Percentiles rank a stretch among this genome's conserved stretches.
phyloP scores from a whole-genome alignment of 106 monocot genomes.

The Amphibolis antarctica region DNA sequence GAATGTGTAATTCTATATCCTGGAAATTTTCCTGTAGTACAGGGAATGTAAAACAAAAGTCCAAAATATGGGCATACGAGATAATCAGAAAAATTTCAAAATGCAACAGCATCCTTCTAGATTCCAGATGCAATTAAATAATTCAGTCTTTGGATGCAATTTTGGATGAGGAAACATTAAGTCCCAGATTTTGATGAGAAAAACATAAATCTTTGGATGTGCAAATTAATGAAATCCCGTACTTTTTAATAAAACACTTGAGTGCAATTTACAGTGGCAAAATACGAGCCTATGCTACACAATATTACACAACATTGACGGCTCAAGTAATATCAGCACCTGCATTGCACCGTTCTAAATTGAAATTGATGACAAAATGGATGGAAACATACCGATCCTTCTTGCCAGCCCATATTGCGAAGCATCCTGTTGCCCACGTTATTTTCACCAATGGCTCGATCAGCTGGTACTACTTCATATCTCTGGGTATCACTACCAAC shows the following conservation, averaged over 20 bases:
- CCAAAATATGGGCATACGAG: background rate
- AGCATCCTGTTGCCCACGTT: slow-evolving; percentile 97
- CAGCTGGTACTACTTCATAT: slow-evolving; percentile 77
- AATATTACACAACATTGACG: background rate
- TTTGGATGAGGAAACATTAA: background rate
- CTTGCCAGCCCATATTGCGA: slow-evolving; percentile 99
- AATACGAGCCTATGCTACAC: background rate
- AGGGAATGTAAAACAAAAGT: too few species aligned
- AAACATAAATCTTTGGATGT: background rate
- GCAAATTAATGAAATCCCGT: background rate
- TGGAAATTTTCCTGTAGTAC: too few species aligned
- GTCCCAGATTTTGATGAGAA: too few species aligned
- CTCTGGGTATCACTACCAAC: slow-evolving; percentile 21
- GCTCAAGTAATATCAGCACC: background rate
- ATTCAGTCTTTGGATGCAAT: too few species aligned
- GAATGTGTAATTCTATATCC: too few species aligned
- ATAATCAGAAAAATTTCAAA: background rate
- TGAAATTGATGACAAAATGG: background rate
- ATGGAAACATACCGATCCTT: slow-evolving; percentile 72
- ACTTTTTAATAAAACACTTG: too few species aligned
- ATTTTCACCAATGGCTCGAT: slow-evolving; percentile 79
- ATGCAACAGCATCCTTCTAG: background rate
- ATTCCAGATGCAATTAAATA: background rate
- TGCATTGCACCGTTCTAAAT: background rate
- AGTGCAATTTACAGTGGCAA: too few species aligned